phyloP scores from a whole-genome alignment of 2,329 filamentous ascomycete species.

The Cytospora piceae region DNA sequence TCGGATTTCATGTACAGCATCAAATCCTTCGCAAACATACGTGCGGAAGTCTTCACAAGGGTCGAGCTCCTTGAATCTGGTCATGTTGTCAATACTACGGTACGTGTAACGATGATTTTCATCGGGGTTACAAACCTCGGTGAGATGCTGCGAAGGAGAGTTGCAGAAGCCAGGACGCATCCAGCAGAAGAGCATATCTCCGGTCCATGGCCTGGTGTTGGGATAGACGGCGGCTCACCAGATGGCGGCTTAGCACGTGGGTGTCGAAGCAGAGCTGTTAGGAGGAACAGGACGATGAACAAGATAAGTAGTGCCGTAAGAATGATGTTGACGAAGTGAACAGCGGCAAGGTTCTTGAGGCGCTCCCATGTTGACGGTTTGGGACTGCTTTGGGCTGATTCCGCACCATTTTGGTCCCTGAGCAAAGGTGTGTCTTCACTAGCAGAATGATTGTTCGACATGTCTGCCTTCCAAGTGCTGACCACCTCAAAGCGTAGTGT shows the following conservation, averaged over 20 bases:
- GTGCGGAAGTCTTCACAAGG: slow-evolving; percentile 65
- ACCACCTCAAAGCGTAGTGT: not conserved
- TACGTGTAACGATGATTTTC: slow-evolving; percentile 33
- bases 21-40: slow-evolving; percentile 69
- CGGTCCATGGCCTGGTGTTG: slow-evolving; percentile 1
- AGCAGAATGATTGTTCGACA: slow-evolving; percentile 10
- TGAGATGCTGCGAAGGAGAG: slow-evolving; percentile 29
- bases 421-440: slow-evolving; percentile 29
- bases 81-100: not conserved
- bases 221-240: not conserved
- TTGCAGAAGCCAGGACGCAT: slow-evolving; percentile 29
- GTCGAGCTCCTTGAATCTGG: slow-evolving; percentile 61
- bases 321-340: slow-evolving; percentile 22
- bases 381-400: not conserved
- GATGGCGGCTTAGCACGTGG: not conserved
- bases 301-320: slow-evolving; percentile 20
- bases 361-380: slow-evolving; percentile 8
- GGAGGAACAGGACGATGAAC: slow-evolving; percentile 23
- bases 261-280: not conserved
- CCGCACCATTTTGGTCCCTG: slow-evolving; percentile 21
- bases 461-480: not conserved
- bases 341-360: slow-evolving; percentile 19
- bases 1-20: slow-evolving; percentile 65
- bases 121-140: slow-evolving; percentile 13
- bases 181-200: slow-evolving; percentile 28